Base-by-base conservation (phyloP, 805 yeast species). In the Debaryomyces castellii region DNA sequence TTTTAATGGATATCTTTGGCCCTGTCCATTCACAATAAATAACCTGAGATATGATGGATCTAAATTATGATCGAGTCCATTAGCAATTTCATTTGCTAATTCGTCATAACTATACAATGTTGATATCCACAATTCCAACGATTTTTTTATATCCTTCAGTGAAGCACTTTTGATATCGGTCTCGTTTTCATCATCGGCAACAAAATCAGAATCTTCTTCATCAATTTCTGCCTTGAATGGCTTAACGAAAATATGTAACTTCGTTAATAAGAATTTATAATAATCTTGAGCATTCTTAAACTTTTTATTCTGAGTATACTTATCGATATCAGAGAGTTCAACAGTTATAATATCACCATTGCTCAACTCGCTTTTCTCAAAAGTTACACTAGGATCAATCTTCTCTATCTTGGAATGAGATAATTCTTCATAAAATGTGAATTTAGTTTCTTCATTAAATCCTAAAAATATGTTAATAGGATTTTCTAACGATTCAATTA, bases 81-180 rank as follows among this genome's bases (percentile, higher is more conserved):
- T 58, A 1, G 86, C 91, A 36, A 90, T 77, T 40, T 76, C 77
- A n/a, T 64, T 63, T 0, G 90, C 82, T 30, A 94, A 63, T 17
- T 78, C 82, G 4, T 73, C 69, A 59, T 84, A 89, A 1, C 75
- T 54, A 36, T 82, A 82, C 40, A 73, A 68, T 3, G 83, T 75
- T 4, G 87, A 81, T 5, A 88, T 74, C 91, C 96, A 86, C 30
- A 89, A 60, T 39, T 82, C 83, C 50, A 83, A 75, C 2, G 60
- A 50, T 44, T 58, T 58, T 42, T 57, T 58, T 7, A 50, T 36
- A 60, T 11, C 46, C 42, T 25, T 49, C 54, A 16, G 54, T 46
- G 32, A 58, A 60, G 6, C 44, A 27, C 42, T 49, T 9, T 39
- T 28, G 1, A 41, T 23, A 11, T 39, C 39, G 10, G 39, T 45